Base-by-base conservation (phyloP, 2,329 filamentous ascomycete species). In the Penicillium sp. region DNA sequence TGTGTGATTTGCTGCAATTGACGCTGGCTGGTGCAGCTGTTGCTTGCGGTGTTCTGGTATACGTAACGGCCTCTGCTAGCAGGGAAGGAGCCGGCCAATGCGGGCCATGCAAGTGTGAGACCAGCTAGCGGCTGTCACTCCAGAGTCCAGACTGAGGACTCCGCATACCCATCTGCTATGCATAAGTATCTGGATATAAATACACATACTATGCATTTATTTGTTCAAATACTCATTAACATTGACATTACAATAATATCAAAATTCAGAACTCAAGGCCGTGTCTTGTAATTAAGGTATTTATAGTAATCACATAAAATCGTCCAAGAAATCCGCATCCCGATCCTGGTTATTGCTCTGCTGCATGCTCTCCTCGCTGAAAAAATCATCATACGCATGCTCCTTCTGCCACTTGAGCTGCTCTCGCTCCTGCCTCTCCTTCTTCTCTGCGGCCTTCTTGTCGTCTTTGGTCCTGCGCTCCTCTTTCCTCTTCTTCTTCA, bases 331-430 rank as follows among this genome's bases (percentile, higher is more conserved):
- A 59, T 90, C 79, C 59, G 85, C 83, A 61, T 82, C 81, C 14
- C 91, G 83, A 67, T 96, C 86, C 74, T 97, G 90, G 73, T 99
- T 99, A 76, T 87, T 96, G 55, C 85, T 85, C 21, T 73, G 76
- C 45, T 85, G 85, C 77, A 96, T 81, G 65, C 89, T 88, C 57
- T 96, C 90, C 54, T 95, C 91, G 4, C 83, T 85, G 72, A 96
- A 91, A 54, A 97, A 74, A 47, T 96, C 91, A 69, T 97, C 94
- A 72, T 99, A 99, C 1, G 92, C 93, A 75, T 99, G 93, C n/a
- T 96, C 91, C 75, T 94, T 94, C 74, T 96, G 90, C 81, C 86
- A 96, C 73, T 95, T 95, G 75, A 93, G 84, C 74, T 95, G 88
- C 73, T 90, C 89, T 62, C 90, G 83, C 77, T 97, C 90, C 72